Evolutionary conservation across 495 filamentous ascomycete genomes (phyloP).

Genomic region (Lepraria neglecta): DNA sequence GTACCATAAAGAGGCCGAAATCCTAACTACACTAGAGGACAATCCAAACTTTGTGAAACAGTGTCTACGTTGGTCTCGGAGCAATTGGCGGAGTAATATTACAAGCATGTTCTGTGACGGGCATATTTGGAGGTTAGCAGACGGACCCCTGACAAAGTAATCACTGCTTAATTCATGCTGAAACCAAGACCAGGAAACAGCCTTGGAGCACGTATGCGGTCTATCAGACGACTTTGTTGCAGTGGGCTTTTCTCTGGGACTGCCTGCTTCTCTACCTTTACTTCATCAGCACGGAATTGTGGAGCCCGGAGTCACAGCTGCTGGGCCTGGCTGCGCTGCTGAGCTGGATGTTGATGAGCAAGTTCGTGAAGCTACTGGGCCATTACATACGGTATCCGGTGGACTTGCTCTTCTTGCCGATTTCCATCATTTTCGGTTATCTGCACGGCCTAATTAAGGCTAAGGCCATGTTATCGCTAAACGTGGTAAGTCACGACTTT

Average conservation of each 20-base stretch:
- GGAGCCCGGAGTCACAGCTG: constrained; percentile 38
- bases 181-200: constrained; percentile 49
- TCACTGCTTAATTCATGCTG: constrained; percentile 27
- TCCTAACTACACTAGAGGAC: constrained; percentile 70
- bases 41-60: constrained; percentile 69
- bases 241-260: constrained; percentile 61
- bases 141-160: not conserved
- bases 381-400: constrained; percentile 65
- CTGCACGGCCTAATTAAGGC: constrained; percentile 73
- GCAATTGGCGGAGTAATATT: constrained; percentile 77
- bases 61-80: constrained; percentile 74
- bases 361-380: constrained; percentile 68
- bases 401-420: constrained; percentile 61
- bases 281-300: constrained; percentile 41
- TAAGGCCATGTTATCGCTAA: constrained; percentile 63
- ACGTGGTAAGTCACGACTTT: constrained; percentile 51
- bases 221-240: constrained; percentile 66
- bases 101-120: constrained; percentile 66
- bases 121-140: constrained; percentile 59
- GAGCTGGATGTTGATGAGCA: constrained; percentile 62
- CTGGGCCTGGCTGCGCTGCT: constrained; percentile 47
- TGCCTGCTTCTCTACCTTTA: constrained; percentile 52
- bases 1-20: constrained; percentile 64
- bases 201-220: constrained; percentile 73
- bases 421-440: constrained; percentile 73